Base-by-base conservation (phyloP, 2,329 filamentous ascomycete species). In the Neocatenulostroma microsporum region DNA sequence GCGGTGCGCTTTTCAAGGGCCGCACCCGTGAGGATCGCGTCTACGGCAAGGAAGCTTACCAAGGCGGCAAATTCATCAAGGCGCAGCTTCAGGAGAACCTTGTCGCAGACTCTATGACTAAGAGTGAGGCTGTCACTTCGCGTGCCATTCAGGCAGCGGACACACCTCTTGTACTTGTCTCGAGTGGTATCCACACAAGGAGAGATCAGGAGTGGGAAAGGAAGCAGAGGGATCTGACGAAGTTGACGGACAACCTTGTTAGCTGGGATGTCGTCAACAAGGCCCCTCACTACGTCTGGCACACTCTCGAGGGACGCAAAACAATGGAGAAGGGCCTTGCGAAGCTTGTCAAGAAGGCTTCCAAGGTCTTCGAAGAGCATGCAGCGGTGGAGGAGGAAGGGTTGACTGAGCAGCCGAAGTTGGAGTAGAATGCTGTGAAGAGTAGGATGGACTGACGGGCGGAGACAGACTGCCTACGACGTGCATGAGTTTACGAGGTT, bases 1-100 rank as follows among this genome's bases (percentile, higher is more conserved):
- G 78, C 0, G 88, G 83, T 0, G 87, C 88, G 6, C 62, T 96
- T 5, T 84, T 96, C 68, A 76, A 76, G 35, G 85, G 87, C 24
- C 82, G 87, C 26, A 82, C 73, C 1, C 78, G 84, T 24, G 77
- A 82, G 56, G 89, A 96, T 58, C 81, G 91, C 8, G 78, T 94
- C 9, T 93, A 83, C 61, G 91, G 91, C 10, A 73, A 77, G 29
- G 77, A 79, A 4, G 78, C 86, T 0, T 82, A 86, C 55, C 85
- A 94, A 61, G 73, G 72, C 17, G 84, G 84, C 43, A 93, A 88
- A 58, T 81, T 76, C 58, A 81, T 95, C 60, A 94, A 93, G 59
- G 83, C 87, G 4, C 84, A 88, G 62, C 70, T 98, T 38, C 91
- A 98, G 62, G 91, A 98, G 66, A 89, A 82, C 47, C 70, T 96